Conservation (phyloP, 2,329 filamentous ascomycete genomes). For the Alternaria sp. region DNA sequence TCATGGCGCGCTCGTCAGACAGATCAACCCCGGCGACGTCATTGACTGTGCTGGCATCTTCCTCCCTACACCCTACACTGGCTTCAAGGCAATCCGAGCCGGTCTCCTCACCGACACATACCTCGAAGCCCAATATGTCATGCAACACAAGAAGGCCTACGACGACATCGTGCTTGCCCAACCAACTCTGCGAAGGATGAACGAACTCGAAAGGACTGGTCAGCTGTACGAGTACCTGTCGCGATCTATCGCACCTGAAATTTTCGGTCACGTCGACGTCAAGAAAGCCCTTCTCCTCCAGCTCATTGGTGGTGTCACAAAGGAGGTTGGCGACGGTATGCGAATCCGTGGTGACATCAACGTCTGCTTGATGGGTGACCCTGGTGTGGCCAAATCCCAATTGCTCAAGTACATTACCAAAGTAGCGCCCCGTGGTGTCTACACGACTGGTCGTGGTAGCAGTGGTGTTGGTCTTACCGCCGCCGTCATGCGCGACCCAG, state of each 20-base stretch:
- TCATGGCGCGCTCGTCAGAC: conserved; percentile 83
- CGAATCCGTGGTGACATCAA: conserved; percentile 99
- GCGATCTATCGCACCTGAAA: conserved; percentile 96
- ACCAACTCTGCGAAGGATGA: conserved; percentile 81
- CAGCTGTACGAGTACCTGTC: conserved; percentile 96
- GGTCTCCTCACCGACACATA: conserved; percentile 98
- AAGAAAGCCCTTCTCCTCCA: conserved; percentile 97
- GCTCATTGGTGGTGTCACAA: conserved; percentile 93
- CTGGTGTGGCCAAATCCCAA: conserved; percentile 99
- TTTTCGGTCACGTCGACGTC: conserved; percentile 94
- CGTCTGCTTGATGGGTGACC: conserved; percentile 98
- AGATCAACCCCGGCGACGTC: conserved; percentile 91
- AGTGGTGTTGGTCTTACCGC: conserved; percentile 84
- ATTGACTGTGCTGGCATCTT: conserved; percentile 96
- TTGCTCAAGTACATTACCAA: conserved; percentile 98
- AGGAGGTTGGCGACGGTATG: conserved; percentile 98
- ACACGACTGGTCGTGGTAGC: conserved; percentile 82
- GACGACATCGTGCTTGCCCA: conserved; percentile 88
- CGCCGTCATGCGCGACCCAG: conserved; percentile 83
- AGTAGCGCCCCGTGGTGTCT: conserved; percentile 90
- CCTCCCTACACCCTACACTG: conserved; percentile 96
- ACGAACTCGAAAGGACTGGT: conserved; percentile 82
- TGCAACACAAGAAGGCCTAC: conserved; percentile 98
- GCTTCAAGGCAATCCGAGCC: conserved; percentile 95
- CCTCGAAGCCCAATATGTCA: conserved; percentile 90